phyloP scores from a whole-genome alignment of 2,329 filamentous ascomycete species.

The Chaetomiaceae sp. region DNA sequence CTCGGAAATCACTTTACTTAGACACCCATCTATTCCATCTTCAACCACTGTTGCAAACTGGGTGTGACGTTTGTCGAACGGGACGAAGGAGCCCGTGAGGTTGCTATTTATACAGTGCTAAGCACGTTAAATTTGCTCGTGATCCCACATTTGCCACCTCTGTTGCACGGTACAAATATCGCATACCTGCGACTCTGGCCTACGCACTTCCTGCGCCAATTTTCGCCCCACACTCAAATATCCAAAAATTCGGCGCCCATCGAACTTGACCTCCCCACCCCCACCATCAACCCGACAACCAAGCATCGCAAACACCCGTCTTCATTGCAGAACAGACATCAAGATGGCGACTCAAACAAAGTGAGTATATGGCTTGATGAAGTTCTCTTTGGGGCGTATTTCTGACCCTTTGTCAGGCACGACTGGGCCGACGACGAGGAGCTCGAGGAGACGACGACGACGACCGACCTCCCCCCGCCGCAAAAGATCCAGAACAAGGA shows the following conservation, averaged over 20 bases:
- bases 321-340: slow-evolving; percentile 5
- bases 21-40: too few species aligned
- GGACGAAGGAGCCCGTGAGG: too few species aligned
- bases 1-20: too few species aligned
- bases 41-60: too few species aligned
- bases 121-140: too few species aligned
- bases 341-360: slow-evolving; percentile 27
- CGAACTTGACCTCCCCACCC: slow-evolving; percentile 15
- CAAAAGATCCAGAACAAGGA: slow-evolving; percentile 96
- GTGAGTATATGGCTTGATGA: slow-evolving; percentile 14
- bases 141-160: too few species aligned
- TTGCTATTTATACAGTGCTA: too few species aligned
- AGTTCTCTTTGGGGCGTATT: not conserved
- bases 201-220: slow-evolving; percentile 12
- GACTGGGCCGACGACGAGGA: slow-evolving; percentile 98
- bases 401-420: slow-evolving; percentile 35
- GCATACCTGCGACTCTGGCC: not conserved
- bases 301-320: too few species aligned
- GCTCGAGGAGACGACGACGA: slow-evolving; percentile 62
- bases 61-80: too few species aligned
- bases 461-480: slow-evolving; percentile 68
- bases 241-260: slow-evolving; percentile 23
- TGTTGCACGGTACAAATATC: too few species aligned
- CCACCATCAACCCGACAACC: slow-evolving; percentile 22
- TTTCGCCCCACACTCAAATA: slow-evolving; percentile 27